phyloP scores from a whole-genome alignment of 768 basidiomycete genomes.

The Thelephora ganbajun region DNA sequence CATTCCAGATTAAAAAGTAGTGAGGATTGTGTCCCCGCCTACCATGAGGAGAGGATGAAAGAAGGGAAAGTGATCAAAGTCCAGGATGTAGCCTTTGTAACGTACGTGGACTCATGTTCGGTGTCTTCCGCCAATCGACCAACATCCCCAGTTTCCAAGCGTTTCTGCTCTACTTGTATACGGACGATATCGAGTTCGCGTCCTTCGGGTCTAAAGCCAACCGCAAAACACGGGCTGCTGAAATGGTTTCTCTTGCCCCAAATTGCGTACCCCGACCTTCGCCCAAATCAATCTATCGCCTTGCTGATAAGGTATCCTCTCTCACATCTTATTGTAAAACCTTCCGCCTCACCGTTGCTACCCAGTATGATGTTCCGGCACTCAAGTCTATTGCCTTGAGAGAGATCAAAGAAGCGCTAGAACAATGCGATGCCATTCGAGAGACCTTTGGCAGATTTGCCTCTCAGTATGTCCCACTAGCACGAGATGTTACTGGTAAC shows the following conservation, averaged over 20 bases:
- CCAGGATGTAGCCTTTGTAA: too few species aligned
- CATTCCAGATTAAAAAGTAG: too few species aligned
- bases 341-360: neutral
- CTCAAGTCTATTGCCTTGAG: neutral
- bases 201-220: slow-evolving; percentile 1
- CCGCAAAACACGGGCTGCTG: neutral
- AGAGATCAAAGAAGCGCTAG: neutral
- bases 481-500: neutral
- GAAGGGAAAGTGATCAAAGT: too few species aligned
- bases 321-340: neutral
- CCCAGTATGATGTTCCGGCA: neutral
- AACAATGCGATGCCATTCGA: neutral
- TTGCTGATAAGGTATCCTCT: slow-evolving; percentile 2
- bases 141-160: slow-evolving; percentile 1
- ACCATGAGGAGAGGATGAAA: too few species aligned
- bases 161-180: slow-evolving; percentile 5
- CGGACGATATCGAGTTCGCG: slow-evolving; percentile 2
- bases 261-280: neutral
- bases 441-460: neutral
- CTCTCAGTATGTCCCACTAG: neutral
- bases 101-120: too few species aligned
- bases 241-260: neutral
- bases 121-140: too few species aligned
- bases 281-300: slow-evolving; percentile 4
- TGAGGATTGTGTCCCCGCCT: too few species aligned